These are phyloP conservation scores for Dujonia santamariae DNA, from an alignment of 1,139 yeast genomes.

Conservation along the genomic window DNA sequence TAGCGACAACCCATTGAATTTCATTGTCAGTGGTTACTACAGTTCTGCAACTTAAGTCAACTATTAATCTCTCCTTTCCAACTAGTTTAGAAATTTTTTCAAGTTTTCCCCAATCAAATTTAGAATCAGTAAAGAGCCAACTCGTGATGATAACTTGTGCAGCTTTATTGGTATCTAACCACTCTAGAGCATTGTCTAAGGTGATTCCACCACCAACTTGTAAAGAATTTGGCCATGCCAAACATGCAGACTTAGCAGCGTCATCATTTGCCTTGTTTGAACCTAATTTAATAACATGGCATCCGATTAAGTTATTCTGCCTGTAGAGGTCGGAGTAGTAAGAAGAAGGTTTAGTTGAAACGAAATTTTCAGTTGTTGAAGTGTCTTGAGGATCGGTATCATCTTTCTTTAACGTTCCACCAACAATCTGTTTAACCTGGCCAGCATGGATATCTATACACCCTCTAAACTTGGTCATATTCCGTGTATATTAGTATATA, in stretches of 20 bases:
- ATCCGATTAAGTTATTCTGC: conserved; percentile 57
- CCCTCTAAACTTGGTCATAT: conserved; percentile 87
- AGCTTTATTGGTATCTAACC: conserved; percentile 68
- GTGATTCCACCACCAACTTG: conserved; percentile 96
- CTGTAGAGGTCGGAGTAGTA: conserved; percentile 75
- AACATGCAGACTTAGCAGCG: conserved; percentile 76
- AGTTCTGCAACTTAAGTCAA: conserved; percentile 83
- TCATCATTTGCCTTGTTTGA: conserved; percentile 68
- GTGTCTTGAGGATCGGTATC: conserved; percentile 27
- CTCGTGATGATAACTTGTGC: conserved; percentile 89
- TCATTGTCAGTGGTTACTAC: conserved; percentile 23
- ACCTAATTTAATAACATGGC: conserved; percentile 93
- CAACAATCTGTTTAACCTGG: conserved; percentile 94
- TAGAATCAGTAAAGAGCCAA: conserved; percentile 71
- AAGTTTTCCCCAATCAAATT: conserved; percentile 56
- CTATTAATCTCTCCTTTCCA: conserved; percentile 71
- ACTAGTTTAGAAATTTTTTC: conserved; percentile 43
- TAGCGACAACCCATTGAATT: conserved; percentile 82
- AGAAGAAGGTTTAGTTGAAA: conserved; percentile 70
- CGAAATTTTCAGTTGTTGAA: conserved; percentile 69
- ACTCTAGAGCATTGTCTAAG: conserved; percentile 62
- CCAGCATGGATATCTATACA: conserved; percentile 96
- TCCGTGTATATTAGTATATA: too few relatives aligned
- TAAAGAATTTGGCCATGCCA: conserved; percentile 67
- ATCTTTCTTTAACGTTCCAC: conserved; percentile 73